phyloP scores from a whole-genome alignment of 2,329 filamentous ascomycete genomes.

The Alternaria arbusti region DNA sequence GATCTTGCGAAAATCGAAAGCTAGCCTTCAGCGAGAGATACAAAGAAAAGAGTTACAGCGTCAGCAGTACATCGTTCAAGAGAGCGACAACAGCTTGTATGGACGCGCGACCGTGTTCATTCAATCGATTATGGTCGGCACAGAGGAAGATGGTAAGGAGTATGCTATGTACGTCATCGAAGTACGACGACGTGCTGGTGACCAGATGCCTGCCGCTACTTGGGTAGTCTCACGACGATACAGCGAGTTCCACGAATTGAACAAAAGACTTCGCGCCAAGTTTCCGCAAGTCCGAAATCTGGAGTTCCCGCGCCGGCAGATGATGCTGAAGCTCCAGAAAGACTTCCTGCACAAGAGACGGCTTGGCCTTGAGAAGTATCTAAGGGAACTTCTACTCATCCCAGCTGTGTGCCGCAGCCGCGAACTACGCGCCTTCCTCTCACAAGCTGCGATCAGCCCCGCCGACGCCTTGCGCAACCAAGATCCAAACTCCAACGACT shows the following conservation, averaged over 20 bases:
- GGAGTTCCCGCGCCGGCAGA: conserved; percentile 88
- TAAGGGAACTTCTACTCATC: conserved; percentile 77
- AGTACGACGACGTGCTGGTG: conserved; percentile 85
- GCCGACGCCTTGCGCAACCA: conserved; percentile 68
- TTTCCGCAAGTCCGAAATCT: conserved; percentile 89
- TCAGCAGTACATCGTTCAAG: conserved; percentile 96
- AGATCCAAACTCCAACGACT: conserved; percentile 68
- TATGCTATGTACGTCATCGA: conserved; percentile 94
- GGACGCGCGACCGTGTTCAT: conserved; percentile 89
- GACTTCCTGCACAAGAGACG: conserved; percentile 93
- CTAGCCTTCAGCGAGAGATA: conserved; percentile 90
- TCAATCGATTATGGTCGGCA: conserved; percentile 89
- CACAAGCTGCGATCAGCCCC: conserved; percentile 79
- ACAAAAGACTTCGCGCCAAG: conserved; percentile 82
- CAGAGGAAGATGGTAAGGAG: conserved; percentile 90
- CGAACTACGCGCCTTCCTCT: conserved; percentile 90
- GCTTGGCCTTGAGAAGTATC: conserved; percentile 81
- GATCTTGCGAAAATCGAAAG: conserved; percentile 91
- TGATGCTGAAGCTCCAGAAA: conserved; percentile 95
- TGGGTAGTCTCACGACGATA: conserved; percentile 95
- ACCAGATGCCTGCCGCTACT: conserved; percentile 94
- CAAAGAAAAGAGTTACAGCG: conserved; percentile 92
- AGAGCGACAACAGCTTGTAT: conserved; percentile 96
- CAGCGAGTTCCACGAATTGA: conserved; percentile 94
- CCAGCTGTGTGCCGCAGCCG: conserved; percentile 94